Conservation (phyloP, 2,329 filamentous ascomycete species). For the Neonectria magnoliae region DNA sequence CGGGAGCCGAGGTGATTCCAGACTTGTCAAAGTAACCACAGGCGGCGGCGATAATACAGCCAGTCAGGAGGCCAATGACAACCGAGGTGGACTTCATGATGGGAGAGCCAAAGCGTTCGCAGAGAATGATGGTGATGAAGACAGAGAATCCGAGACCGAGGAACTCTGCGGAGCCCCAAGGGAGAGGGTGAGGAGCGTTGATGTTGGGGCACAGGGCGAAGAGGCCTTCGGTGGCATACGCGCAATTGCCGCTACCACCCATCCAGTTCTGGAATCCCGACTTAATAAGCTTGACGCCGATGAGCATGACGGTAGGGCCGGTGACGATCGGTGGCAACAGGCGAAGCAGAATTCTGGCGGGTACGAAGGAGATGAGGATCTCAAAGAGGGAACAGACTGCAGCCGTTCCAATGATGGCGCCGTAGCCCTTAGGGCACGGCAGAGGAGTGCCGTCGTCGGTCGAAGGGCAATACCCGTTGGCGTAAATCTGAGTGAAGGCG, state of each 20-base stretch:
- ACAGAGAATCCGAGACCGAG: slow-evolving; percentile 83
- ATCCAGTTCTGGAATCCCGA: slow-evolving; percentile 82
- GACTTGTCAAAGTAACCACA: slow-evolving; percentile 80
- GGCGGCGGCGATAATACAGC: slow-evolving; percentile 82
- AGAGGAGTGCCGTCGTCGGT: slow-evolving; percentile 71
- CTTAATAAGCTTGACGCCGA: slow-evolving; percentile 77
- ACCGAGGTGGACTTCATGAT: slow-evolving; percentile 87
- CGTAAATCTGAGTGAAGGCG: slow-evolving; percentile 81
- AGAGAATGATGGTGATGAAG: slow-evolving; percentile 81
- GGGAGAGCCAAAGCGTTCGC: slow-evolving; percentile 82
- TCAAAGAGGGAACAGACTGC: slow-evolving; percentile 74
- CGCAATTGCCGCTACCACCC: slow-evolving; percentile 73
- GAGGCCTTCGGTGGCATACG: slow-evolving; percentile 60
- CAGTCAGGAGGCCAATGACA: slow-evolving; percentile 76
- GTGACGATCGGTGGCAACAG: slow-evolving; percentile 85
- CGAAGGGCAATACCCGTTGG: slow-evolving; percentile 72
- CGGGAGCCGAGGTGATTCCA: slow-evolving; percentile 77
- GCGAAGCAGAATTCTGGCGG: slow-evolving; percentile 72
- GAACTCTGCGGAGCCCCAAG: slow-evolving; percentile 83
- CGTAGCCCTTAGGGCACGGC: slow-evolving; percentile 81
- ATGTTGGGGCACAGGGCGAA: slow-evolving; percentile 74
- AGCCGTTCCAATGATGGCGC: slow-evolving; percentile 75
- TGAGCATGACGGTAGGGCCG: slow-evolving; percentile 75
- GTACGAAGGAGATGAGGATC: slow-evolving; percentile 78
- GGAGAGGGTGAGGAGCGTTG: slow-evolving; percentile 74